Conservation (phyloP, 768 basidiomycete genomes). For the Asterophora parasitica region DNA sequence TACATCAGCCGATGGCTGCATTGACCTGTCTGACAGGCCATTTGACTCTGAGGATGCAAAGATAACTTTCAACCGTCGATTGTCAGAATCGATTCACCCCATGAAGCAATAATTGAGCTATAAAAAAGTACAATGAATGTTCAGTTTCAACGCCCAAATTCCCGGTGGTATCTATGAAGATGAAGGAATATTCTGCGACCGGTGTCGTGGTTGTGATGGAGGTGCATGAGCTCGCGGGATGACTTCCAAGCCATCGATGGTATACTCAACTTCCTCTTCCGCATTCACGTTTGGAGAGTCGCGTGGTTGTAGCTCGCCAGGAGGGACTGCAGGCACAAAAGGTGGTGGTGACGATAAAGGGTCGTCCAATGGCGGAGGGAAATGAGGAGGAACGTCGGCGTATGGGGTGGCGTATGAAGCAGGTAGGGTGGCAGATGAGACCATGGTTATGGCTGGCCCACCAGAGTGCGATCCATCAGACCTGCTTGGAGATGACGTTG, state of each 20-base stretch:
- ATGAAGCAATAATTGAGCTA: too few species aligned
- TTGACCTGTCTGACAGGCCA: too few species aligned
- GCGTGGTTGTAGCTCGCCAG: too few species aligned
- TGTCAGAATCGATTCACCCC: too few species aligned
- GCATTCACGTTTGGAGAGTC: too few species aligned
- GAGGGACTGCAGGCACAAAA: slow-evolving; percentile 5
- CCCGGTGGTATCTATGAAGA: not conserved
- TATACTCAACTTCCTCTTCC: too few species aligned
- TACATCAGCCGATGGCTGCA: too few species aligned
- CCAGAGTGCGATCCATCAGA: slow-evolving; percentile 8
- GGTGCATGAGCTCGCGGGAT: not conserved
- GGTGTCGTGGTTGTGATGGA: not conserved
- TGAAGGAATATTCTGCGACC: not conserved
- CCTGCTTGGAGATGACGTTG: slow-evolving; percentile 10
- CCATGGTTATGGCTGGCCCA: not conserved
- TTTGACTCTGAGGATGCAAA: too few species aligned
- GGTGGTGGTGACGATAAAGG: slow-evolving; percentile 7
- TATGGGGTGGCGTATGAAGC: slow-evolving; percentile 17
- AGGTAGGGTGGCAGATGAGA: not conserved
- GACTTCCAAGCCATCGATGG: too few species aligned
- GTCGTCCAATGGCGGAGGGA: slow-evolving; percentile 18
- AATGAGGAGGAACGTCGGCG: slow-evolving; percentile 27
- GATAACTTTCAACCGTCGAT: too few species aligned
- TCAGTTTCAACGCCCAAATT: too few species aligned
- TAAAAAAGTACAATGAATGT: not conserved